Base-by-base conservation (phyloP, 1,139 yeast species). In the Magnusiomyces sp. region DNA sequence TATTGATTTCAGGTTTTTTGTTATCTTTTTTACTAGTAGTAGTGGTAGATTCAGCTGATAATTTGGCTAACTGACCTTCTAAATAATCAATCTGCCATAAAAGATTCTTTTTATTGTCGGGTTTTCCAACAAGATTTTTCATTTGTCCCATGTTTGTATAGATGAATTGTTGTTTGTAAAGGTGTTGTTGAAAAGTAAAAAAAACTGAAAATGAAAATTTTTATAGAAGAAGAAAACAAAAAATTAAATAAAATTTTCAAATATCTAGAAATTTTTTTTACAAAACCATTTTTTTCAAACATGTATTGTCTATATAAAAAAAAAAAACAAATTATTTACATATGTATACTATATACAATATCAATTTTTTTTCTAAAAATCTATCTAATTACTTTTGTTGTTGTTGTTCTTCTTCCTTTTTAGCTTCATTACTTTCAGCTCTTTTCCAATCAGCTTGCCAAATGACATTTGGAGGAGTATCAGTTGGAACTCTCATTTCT, bases 401-500 rank as follows among this genome's bases (percentile, higher is more conserved):
- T 11, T 9, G 6, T 34, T 34, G 16, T 34, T 34, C 16, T 17
- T 34, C 16, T 34, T 34, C 38, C 5, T 40, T 17, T 23, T 40
- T 40, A 14, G 32, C 3, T 13, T 41, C 44, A 41, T n/a, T 34
- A 5, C 16, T 47, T 23, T 51, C 49, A 20, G 47, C 53, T 10
- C 59, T 60, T 60, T 71, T 58, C 75, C 75, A 86, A 58, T 82
- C 80, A 62, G 79, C 77, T 52, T 81, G 79, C 97, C 97, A 90
- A 31, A 87, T 75, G 55, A 77, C 75, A 61, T 79, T 80, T 40
- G 97, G 84, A n/a, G 98, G 98, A 55, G 73, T 87, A 51, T 89
- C 95, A 1, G 95, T 85, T 34, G 98, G 97, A 4, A 86, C 79
- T 63, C 95, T 78, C 70, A 88, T 67, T 61, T 90, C 96, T 2